phyloP scores from a whole-genome alignment of 768 basidiomycete genomes.

The Amanita jacksonii region DNA sequence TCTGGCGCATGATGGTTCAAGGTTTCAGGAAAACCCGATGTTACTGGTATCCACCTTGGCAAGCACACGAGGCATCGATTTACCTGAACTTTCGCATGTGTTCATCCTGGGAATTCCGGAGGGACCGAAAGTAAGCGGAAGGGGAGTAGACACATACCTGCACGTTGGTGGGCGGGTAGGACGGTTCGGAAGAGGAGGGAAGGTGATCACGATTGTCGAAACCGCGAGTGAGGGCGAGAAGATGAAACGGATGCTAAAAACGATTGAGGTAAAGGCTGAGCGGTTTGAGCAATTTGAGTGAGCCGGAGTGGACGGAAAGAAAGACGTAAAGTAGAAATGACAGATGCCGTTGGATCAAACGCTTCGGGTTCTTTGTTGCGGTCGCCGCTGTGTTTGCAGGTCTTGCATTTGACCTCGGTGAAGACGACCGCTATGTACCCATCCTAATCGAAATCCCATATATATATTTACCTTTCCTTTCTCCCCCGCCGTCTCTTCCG shows the following conservation, averaged over 20 bases:
- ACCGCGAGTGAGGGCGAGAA: conserved; percentile 21
- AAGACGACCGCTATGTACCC: conserved; percentile 4
- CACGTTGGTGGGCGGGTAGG: conserved; percentile 73
- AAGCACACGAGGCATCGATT: conserved; percentile 63
- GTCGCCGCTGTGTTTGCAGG: background rate
- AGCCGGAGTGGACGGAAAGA: background rate
- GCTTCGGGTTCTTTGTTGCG: background rate
- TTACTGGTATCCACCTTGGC: conserved; percentile 63
- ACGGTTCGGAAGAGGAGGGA: conserved; percentile 55
- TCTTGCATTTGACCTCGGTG: conserved; percentile 4
- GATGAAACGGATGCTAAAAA: conserved; percentile 35
- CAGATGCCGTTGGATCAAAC: conserved; percentile 2
- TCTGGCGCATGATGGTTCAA: conserved; percentile 26
- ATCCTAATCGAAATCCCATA: conserved; percentile 12
- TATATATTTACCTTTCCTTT: conserved; percentile 14
- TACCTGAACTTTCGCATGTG: conserved; percentile 64
- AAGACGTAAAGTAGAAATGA: background rate
- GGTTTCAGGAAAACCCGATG: conserved; percentile 39
- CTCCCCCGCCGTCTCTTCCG: conserved; percentile 9
- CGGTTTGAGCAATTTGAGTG: conserved; percentile 45
- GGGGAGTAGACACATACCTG: conserved; percentile 48
- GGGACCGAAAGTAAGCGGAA: conserved; percentile 27
- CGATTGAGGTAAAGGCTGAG: conserved; percentile 34
- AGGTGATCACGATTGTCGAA: conserved; percentile 55
- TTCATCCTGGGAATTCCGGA: conserved; percentile 60